phyloP scores from a whole-genome alignment of 2,329 filamentous ascomycete species.

The Talaromyces piceae region DNA sequence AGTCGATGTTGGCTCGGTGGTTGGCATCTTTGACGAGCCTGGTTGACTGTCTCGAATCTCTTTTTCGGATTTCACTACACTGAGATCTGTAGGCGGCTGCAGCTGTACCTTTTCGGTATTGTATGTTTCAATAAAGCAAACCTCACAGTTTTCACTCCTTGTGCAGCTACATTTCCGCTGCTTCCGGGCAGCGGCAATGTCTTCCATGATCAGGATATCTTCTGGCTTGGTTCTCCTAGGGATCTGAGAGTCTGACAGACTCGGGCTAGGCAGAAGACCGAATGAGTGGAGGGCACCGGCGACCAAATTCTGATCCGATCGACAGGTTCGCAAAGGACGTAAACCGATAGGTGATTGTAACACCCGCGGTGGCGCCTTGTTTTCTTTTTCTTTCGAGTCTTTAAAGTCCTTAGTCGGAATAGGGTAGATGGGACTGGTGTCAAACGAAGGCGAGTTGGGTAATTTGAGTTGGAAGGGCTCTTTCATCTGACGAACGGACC shows the following conservation, averaged over 20 bases:
- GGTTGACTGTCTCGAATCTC: neutral
- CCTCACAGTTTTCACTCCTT: neutral
- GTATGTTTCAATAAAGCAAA: neutral
- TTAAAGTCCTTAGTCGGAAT: slow-evolving; percentile 9
- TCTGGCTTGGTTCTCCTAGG: slow-evolving; percentile 5
- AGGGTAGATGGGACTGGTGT: slow-evolving; percentile 13
- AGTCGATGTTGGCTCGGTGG: slow-evolving; percentile 7
- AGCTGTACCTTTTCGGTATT: neutral
- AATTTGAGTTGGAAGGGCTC: slow-evolving; percentile 32
- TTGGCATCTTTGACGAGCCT: neutral
- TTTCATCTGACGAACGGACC: slow-evolving; percentile 34
- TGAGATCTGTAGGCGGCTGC: neutral
- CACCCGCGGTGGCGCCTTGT: slow-evolving; percentile 15
- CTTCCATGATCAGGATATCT: neutral
- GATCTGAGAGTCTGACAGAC: slow-evolving; percentile 26
- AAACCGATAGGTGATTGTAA: slow-evolving; percentile 16
- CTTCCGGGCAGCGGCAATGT: neutral
- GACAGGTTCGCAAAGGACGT: slow-evolving; percentile 26
- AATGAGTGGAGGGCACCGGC: slow-evolving; percentile 25
- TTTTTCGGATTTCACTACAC: neutral
- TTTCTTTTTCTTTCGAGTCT: no score
- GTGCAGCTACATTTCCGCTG: slow-evolving; percentile 6
- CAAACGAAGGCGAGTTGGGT: slow-evolving; percentile 27
- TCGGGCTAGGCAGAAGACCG: slow-evolving; percentile 30
- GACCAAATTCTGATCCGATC: slow-evolving; percentile 29